Conservation (phyloP, 345 rosid genomes). For the Gossypium arboreum region DNA sequence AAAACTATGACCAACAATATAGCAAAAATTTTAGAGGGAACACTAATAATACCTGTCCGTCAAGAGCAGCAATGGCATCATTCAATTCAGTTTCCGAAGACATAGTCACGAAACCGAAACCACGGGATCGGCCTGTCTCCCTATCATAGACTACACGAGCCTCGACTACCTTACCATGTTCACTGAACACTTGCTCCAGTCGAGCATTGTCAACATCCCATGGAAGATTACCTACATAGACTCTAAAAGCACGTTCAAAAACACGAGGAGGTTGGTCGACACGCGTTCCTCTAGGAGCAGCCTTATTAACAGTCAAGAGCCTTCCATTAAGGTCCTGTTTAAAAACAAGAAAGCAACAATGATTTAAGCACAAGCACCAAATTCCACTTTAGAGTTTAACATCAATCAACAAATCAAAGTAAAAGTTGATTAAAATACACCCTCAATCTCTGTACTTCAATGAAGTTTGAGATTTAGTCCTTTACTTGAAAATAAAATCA, state of each 20-base stretch:
- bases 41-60: constrained; percentile 64
- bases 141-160: constrained; percentile 81
- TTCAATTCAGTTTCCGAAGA: constrained; percentile 66
- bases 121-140: constrained; percentile 92
- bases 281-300: constrained; percentile 75
- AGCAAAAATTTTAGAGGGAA: background rate
- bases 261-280: constrained; percentile 59
- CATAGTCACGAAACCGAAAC: constrained; percentile 92
- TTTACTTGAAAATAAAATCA: background rate
- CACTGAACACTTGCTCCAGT: constrained; percentile 79
- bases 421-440: background rate
- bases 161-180: constrained; percentile 80
- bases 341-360: constrained; percentile 8
- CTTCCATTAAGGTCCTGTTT: constrained; percentile 74
- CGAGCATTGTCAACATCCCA: constrained; percentile 79
- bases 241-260: constrained; percentile 45
- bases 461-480: background rate
- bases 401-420: background rate
- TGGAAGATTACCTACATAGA: constrained; percentile 86
- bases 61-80: constrained; percentile 88
- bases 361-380: background rate
- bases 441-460: background rate
- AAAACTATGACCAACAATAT: background rate
- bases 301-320: constrained; percentile 74
- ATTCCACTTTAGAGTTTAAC: background rate